Conservation (phyloP, 331 rosid genomes). For the Quercus phellos region DNA sequence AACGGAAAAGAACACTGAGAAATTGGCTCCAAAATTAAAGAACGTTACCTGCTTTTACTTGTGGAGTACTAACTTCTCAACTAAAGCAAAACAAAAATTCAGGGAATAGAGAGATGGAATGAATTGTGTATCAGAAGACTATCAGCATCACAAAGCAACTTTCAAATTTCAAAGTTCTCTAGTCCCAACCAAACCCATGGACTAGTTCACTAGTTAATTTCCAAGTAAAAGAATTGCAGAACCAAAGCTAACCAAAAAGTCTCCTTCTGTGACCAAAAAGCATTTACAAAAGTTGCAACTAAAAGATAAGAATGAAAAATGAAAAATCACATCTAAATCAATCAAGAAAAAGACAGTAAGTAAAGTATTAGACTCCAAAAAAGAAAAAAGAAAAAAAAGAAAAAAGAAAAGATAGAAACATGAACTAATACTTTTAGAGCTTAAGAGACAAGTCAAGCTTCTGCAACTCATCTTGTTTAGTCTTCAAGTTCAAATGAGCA, state of each 20-base stretch:
- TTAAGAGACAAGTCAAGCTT: slow-evolving; percentile 92
- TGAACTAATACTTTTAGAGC: slow-evolving; percentile 37
- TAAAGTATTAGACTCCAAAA: slow-evolving; percentile 2
- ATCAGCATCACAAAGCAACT: too few species aligned
- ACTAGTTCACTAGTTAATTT: slow-evolving; percentile 13
- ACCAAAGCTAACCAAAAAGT: slow-evolving; percentile 15
- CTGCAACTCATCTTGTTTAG: slow-evolving; percentile 68
- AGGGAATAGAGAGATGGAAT: neutral
- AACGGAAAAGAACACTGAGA: slow-evolving; percentile 1
- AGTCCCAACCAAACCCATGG: slow-evolving; percentile 7
- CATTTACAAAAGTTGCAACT: slow-evolving; percentile 39
- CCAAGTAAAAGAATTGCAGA: slow-evolving; percentile 18
- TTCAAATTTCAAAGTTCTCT: slow-evolving; percentile 3
- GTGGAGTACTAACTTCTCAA: neutral
- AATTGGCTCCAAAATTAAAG: neutral
- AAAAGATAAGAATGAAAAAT: slow-evolving; percentile 17
- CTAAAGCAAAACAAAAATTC: neutral
- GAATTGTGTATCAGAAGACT: too few species aligned
- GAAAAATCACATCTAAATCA: slow-evolving; percentile 2
- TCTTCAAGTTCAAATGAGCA: slow-evolving; percentile 30
- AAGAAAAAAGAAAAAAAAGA: neutral
- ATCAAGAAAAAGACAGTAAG: neutral
- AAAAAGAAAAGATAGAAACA: slow-evolving; percentile 2
- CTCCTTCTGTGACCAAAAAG: slow-evolving; percentile 21
- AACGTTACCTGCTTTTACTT: neutral